Evolutionary conservation across 2,329 filamentous ascomycete genomes (phyloP).

Genomic region (Arthrobotrys entomopaga): DNA sequence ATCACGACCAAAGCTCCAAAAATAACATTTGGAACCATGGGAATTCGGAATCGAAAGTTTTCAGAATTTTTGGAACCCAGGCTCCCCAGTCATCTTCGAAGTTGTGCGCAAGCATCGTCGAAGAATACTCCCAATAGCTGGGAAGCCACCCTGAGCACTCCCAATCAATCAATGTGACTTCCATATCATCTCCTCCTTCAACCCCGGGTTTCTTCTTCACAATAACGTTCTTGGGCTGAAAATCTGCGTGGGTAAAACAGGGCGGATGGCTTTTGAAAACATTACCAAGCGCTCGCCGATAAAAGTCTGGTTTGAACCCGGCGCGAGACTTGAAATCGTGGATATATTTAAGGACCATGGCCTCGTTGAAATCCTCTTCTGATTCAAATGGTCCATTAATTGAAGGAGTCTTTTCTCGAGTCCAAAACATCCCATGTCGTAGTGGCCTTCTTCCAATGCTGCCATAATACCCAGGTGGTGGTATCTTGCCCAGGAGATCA

Average conservation of each 20-base stretch:
- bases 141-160: conserved; percentile 9
- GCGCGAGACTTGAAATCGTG: background rate
- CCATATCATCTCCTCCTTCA: background rate
- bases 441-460: background rate
- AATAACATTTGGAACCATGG: conserved; percentile 6
- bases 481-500: conserved; percentile 2
- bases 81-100: conserved; percentile 2
- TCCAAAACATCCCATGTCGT: background rate
- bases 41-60: background rate
- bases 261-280: conserved; percentile 6
- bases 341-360: background rate
- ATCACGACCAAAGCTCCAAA: conserved; percentile 9
- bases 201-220: background rate
- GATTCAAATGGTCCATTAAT: background rate
- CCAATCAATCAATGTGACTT: conserved; percentile 19
- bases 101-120: background rate
- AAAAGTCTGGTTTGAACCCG: background rate
- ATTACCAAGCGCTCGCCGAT: background rate
- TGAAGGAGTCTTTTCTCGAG: no score
- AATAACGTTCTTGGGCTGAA: background rate
- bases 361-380: conserved; percentile 3
- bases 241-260: conserved; percentile 5
- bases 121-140: conserved; percentile 3
- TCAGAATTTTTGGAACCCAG: background rate
- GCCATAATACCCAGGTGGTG: background rate